Conservation (phyloP, 768 basidiomycete species). For the Floccularia luteovirens region DNA sequence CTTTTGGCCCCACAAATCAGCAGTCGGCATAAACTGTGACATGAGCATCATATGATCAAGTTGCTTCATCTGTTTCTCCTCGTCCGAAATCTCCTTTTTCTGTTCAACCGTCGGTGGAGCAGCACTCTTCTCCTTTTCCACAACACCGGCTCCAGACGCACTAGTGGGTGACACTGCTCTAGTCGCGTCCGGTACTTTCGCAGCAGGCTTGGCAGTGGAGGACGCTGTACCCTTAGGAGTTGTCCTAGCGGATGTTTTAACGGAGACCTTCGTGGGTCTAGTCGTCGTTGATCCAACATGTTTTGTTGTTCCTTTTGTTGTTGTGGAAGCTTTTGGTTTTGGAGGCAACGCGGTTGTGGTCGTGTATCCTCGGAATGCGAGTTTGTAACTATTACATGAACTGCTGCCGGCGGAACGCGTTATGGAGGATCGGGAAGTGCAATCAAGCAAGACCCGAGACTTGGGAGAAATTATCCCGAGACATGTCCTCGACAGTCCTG, state of each 20-base stretch:
- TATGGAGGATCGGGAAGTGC: background rate
- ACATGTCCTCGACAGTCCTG: conserved; percentile 10
- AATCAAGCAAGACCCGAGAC: background rate
- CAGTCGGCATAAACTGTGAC: conserved; percentile 23
- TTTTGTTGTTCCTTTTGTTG: background rate
- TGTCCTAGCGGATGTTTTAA: conserved; percentile 5
- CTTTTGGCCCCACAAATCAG: conserved; percentile 33
- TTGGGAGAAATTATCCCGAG: conserved; percentile 9
- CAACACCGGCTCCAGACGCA: background rate
- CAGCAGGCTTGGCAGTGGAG: conserved; percentile 3
- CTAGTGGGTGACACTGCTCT: background rate
- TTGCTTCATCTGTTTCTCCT: conserved; percentile 26
- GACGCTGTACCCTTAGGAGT: conserved; percentile 2
- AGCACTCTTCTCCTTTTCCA: background rate
- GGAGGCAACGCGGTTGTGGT: background rate
- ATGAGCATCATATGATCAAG: conserved; percentile 27
- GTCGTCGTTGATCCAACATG: background rate
- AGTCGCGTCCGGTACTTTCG: background rate
- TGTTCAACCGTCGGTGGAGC: conserved; percentile 1
- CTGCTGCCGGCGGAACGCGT: too few relatives aligned
- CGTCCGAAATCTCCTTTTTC: conserved; percentile 11
- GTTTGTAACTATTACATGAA: too few relatives aligned
- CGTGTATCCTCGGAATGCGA: background rate
- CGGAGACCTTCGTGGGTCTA: background rate
- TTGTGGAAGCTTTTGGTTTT: background rate